A percentile compares a stretch with the other conserved stretches of the same genome.
phyloP scores from a whole-genome alignment of 306 rosid species.

The Acacia acuminata region DNA sequence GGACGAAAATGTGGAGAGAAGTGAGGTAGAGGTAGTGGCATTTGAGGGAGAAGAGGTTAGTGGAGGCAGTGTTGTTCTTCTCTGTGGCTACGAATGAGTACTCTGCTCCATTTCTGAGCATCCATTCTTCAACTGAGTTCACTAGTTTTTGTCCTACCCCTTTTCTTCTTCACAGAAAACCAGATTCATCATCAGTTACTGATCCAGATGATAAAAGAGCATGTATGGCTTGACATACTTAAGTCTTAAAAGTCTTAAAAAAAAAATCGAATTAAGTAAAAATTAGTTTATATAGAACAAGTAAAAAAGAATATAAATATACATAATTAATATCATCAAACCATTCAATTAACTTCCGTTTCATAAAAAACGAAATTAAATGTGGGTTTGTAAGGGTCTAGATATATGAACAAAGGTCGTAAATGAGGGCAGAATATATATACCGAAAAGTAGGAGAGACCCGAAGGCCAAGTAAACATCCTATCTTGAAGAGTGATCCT shows the following conservation, averaged over 20 bases:
- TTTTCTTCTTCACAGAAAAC: slow-evolving; percentile 40
- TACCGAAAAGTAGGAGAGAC: slow-evolving; percentile 72
- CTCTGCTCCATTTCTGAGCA: slow-evolving; percentile 64
- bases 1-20: slow-evolving; percentile 62
- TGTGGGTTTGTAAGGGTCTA: background rate
- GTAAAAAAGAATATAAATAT: background rate
- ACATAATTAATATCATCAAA: background rate
- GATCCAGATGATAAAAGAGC: background rate
- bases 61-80: slow-evolving; percentile 56
- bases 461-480: slow-evolving; percentile 73
- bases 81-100: slow-evolving; percentile 68
- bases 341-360: background rate
- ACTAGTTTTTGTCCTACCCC: slow-evolving; percentile 69
- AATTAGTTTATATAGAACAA: too few species aligned
- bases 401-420: background rate
- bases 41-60: slow-evolving; percentile 61
- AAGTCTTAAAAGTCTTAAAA: background rate
- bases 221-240: background rate
- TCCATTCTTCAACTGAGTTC: slow-evolving; percentile 71
- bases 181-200: background rate
- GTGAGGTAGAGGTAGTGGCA: slow-evolving; percentile 58
- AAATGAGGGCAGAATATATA: background rate
- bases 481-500: slow-evolving; percentile 57
- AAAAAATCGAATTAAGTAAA: too few species aligned
- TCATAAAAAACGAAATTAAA: too few species aligned